Evolutionary conservation across 2,329 filamentous ascomycete species (phyloP), one percentile per base, ranked within the genome.

Genomic region (Myriosclerotinia curreyana): DNA sequence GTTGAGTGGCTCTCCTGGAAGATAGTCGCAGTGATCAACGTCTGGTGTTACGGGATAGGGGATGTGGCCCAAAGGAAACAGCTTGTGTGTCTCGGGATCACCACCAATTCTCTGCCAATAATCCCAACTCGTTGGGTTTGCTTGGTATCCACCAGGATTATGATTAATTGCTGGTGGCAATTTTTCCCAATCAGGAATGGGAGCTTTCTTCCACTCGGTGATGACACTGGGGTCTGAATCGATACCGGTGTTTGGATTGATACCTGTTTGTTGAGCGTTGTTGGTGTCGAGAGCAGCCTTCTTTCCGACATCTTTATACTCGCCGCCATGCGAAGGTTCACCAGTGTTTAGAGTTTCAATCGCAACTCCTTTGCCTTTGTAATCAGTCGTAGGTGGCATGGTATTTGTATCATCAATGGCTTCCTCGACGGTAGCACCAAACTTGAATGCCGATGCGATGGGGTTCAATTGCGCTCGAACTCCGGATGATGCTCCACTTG

Each of bases 101-200:
- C 65, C 65, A 8, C 65, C 64, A 48, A 65, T 60, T 11, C 28
- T 9, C 38, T 66, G 64, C 44, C 63, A 66, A 20, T 63, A 52
- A 25, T 53, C 31, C 64, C 64, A 66, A n/a, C 42, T 48, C 22
- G 42, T 59, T 20, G 55, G 55, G 20, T 38, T 59, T 48, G 42
- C 55, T 6, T 59, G 55, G 17, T 59, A 59, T 20, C 55, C 55
- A 48, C 55, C 55, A 9, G 55, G 31, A 48, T 59, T 59, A 25
- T 59, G 15, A 59, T 59, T 59, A 2, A 59, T 36, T 25, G 55
- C 55, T 8, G 55, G 55, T 25, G 55, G n/a, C n/a, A 59, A 59
- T 14, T 17, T 48, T 20, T 48, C 14, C 55, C 55, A 59, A 9
- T 59, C 55, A 38, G 55, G 55, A 59, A 59, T 59, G 14, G 55